Evolutionary conservation across 2,329 filamentous ascomycete species (phyloP), one percentile per base, ranked within the genome.

Genomic region (Xylariales sp.): DNA sequence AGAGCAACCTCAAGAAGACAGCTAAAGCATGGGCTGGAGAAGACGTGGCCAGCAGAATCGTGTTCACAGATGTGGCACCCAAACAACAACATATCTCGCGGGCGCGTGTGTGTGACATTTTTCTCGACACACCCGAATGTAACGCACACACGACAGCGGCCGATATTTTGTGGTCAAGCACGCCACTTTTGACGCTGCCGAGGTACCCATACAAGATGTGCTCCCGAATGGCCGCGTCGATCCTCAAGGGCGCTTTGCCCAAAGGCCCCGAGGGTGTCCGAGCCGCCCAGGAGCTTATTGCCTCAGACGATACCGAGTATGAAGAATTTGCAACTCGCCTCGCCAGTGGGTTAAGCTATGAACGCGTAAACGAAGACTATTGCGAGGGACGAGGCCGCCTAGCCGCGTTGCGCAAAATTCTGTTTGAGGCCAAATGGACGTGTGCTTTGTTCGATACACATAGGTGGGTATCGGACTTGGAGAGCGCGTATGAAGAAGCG

Each of bases 171-270:
- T 99, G 96, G 96, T 97, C 93, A 60, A 97, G 94, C 73, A 98
- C 96, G 0, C 96, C 96, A 5, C 83, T 99, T 28, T 84, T 99
- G 34, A 99, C 96, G 0, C 85, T 96, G 36, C 94, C 96, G 10
- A 89, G 96, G 43, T 97, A 98, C 79, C 88, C 92, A 58, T 97
- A 97, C 82, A 99, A 99, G 81, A 99, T 99, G 96, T 99, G 96
- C 80, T 97, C 93, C 50, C 92, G 96, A 62, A 99, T 99, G 92
- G 96, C 95, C 6, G 94, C 96, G 6, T 97, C 93, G 10, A 98
- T 99, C 64, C 85, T 99, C 36, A 92, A 90, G 71, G 96, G 96
- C 16, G 96, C 96, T 0, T 82, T 99, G 3, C 96, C 96, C 0
- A 91, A 89, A 72, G 85, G 83, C 0, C 81, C 83, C 1, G 88